Base-by-base conservation (phyloP, 805 yeast species). In the Wickerhamomyces queroliae region DNA sequence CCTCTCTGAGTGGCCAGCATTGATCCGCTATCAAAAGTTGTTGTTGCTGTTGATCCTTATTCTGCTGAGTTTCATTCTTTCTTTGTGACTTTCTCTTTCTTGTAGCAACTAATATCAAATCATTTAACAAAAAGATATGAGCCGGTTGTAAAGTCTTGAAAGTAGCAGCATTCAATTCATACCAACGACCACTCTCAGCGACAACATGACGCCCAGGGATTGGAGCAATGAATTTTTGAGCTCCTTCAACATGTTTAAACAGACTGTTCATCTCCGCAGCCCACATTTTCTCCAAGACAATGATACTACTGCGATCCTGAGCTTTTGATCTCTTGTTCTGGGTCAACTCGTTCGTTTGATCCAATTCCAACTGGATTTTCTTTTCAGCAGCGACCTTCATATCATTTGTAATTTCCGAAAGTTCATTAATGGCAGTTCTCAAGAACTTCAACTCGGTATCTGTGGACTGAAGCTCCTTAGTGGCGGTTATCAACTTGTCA, bases 211-310 rank as follows among this genome's bases (percentile, higher is more conserved):
- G 72, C 4, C 90, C 93, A 0, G 90, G 87, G 7, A 75, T 58
- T 2, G 85, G 77, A 17, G 88, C 83, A 28, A 89, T 68, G 43
- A 73, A 76, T 52, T 84, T 84, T 50, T 85, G 90, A 1, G 95
- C 89, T n/a, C 96, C 95, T 47, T 90, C 96, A 13, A 90, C 95
- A 46, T 83, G 87, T 49, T 78, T 78, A 59, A 82, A 88, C 37
- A 89, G 62, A 8, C 76, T 71, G 39, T 74, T 76, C 53, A 89
- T 65, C 53, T 84, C 88, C 32, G 69, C 68, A 13, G 80, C 83
- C 96, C 96, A 88, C 67, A 84, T 75, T 50, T 80, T 80, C 56
- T 86, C 91, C 37, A 89, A 63, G 39, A 85, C 76, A 38, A 83
- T 51, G 37, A 88, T 77, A 39, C 89, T 79, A 44, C 81, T 77